These are phyloP conservation scores for Penicillium olsonii DNA, from an alignment of 2,329 filamentous ascomycete genomes.

Conservation along the genomic window DNA sequence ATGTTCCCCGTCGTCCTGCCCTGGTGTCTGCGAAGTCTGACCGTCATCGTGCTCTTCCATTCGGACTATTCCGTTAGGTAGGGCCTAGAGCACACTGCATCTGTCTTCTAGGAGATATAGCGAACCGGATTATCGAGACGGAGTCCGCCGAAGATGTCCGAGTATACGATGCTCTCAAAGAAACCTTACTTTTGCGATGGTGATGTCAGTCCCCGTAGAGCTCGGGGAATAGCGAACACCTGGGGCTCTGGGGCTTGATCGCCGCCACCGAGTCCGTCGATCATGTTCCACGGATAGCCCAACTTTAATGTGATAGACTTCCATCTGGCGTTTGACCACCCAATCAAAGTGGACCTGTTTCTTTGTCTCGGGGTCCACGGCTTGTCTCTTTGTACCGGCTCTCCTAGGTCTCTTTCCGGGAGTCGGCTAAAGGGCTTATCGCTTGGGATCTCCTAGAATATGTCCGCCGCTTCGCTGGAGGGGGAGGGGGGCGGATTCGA, in stretches of 20 bases:
- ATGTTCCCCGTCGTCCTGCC: no score
- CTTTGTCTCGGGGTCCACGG: neutral
- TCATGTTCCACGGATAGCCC: neutral
- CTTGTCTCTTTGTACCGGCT: neutral
- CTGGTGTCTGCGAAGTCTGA: no score
- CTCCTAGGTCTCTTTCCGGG: neutral
- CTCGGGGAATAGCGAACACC: no score
- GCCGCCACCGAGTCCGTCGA: neutral
- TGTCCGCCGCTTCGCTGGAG: neutral
- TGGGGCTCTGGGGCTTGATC: no score
- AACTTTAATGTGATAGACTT: neutral
- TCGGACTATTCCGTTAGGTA: no score
- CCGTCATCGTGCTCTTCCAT: no score
- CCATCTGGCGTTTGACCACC: neutral
- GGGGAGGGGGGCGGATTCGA: no score
- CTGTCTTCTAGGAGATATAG: no score
- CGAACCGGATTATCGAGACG: neutral
- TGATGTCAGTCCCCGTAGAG: neutral
- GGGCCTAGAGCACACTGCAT: no score
- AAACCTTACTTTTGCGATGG: neutral
- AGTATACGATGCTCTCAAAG: neutral
- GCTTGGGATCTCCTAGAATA: neutral
- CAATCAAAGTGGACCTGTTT: neutral
- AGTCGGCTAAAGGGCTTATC: neutral
- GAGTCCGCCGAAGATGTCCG: neutral